Evolutionary conservation across 345 rosid genomes (phyloP).

Genomic region (Brassica carinata): DNA sequence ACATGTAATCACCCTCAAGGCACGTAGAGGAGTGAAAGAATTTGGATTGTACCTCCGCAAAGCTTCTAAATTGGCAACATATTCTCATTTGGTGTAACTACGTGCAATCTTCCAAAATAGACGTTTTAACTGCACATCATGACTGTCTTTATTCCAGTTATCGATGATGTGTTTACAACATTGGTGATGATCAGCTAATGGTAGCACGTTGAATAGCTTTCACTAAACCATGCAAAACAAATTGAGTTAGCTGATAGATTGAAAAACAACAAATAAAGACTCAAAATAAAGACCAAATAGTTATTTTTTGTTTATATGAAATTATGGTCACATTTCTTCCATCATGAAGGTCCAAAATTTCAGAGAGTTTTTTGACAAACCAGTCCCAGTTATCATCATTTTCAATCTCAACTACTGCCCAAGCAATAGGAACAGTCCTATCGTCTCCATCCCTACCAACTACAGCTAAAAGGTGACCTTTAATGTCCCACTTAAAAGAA

Average conservation of each 20-base stretch:
- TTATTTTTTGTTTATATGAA: neutral
- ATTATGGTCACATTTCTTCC: neutral
- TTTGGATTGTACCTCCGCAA: neutral
- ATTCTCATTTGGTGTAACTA: neutral
- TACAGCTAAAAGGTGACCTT: neutral
- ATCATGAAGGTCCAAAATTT: neutral
- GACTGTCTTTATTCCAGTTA: neutral
- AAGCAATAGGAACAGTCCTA: neutral
- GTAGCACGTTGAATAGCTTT: neutral
- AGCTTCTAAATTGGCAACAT: neutral
- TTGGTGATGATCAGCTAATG: neutral
- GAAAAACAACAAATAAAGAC: neutral
- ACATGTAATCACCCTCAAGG: neutral
- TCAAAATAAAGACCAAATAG: neutral
- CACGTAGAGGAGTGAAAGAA: neutral
- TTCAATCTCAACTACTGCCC: neutral
- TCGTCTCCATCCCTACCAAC: neutral
- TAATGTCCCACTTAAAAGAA: neutral
- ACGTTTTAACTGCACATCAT: neutral
- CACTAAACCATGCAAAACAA: neutral
- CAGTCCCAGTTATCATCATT: neutral
- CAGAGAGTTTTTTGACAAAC: neutral
- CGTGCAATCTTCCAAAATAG: neutral
- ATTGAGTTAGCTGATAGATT: neutral
- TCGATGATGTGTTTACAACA: neutral